Evolutionary conservation across 768 basidiomycete genomes (phyloP).

Genomic region (Hypholoma sublateritium): DNA sequence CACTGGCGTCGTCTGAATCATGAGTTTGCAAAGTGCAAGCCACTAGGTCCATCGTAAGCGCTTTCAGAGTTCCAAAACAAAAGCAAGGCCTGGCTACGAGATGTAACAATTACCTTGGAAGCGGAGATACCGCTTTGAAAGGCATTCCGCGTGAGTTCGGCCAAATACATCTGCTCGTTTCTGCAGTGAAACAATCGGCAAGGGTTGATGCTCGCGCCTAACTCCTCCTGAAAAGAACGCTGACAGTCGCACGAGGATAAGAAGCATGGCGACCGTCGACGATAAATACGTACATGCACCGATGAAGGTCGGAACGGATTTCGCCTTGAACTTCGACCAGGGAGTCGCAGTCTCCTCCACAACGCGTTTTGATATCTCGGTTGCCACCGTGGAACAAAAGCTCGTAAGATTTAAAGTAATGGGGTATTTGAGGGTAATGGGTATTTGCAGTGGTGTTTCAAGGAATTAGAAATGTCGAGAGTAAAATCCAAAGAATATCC

Average conservation of each 20-base stretch:
- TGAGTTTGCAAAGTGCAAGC: constrained; percentile 62
- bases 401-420: neutral
- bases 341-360: constrained; percentile 4
- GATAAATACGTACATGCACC: constrained; percentile 7
- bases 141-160: constrained; percentile 69
- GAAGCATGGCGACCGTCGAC: constrained; percentile 2
- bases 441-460: neutral
- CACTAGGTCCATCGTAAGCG: constrained; percentile 42
- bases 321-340: constrained; percentile 1
- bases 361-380: constrained; percentile 1
- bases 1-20: constrained; percentile 49
- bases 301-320: constrained; percentile 3
- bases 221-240: neutral
- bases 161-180: constrained; percentile 54
- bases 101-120: constrained; percentile 44
- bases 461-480: neutral
- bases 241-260: neutral
- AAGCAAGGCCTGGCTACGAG: constrained; percentile 2
- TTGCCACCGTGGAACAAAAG: neutral
- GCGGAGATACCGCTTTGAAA: constrained; percentile 71
- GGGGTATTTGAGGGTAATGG: no score
- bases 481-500: no score
- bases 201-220: neutral
- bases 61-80: neutral
- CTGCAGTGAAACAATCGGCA: neutral